These are phyloP conservation scores for Phyllachora maydis DNA, from an alignment of 2,329 filamentous ascomycete genomes.

Conservation along the genomic window DNA sequence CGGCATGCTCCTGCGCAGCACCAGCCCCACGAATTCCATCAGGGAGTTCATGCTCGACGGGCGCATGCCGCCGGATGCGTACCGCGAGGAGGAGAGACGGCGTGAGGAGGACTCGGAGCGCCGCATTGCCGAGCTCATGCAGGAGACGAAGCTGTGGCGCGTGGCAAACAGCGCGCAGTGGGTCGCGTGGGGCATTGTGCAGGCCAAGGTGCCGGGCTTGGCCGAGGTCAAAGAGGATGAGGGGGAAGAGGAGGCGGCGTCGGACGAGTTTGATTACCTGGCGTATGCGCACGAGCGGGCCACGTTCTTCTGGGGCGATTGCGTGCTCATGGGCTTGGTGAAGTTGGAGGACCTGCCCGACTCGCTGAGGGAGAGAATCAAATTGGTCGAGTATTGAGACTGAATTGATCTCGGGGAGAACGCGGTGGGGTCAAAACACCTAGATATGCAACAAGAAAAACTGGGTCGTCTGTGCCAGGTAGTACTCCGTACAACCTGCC, in stretches of 20 bases:
- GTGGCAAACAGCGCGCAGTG: conserved; percentile 75
- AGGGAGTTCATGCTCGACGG: conserved; percentile 67
- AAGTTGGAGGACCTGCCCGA: conserved; percentile 56
- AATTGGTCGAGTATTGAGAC: conserved; percentile 38
- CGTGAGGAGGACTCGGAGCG: conserved; percentile 44
- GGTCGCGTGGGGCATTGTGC: conserved; percentile 92
- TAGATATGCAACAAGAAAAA: no score
- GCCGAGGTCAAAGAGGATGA: conserved; percentile 18
- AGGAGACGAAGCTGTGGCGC: conserved; percentile 71
- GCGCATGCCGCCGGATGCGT: conserved; percentile 31
- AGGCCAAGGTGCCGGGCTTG: conserved; percentile 68
- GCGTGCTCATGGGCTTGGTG: conserved; percentile 55
- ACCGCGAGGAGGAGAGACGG: conserved; percentile 38
- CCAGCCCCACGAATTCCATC: conserved; percentile 26
- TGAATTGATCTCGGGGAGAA: background rate
- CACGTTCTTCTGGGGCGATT: conserved; percentile 88
- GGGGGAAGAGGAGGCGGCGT: conserved; percentile 22
- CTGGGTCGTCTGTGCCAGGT: no score
- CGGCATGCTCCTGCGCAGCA: conserved; percentile 15
- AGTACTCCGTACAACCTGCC: no score
- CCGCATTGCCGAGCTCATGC: conserved; percentile 48
- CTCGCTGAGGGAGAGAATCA: conserved; percentile 40
- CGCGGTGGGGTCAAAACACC: no score
- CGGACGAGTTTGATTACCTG: conserved; percentile 81
- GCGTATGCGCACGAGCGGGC: conserved; percentile 79